A percentile compares a stretch with the other conserved stretches of the same genome.
These are phyloP conservation scores for Lentinula sp. DNA, from an alignment of 768 basidiomycete species.

Conservation along the genomic window DNA sequence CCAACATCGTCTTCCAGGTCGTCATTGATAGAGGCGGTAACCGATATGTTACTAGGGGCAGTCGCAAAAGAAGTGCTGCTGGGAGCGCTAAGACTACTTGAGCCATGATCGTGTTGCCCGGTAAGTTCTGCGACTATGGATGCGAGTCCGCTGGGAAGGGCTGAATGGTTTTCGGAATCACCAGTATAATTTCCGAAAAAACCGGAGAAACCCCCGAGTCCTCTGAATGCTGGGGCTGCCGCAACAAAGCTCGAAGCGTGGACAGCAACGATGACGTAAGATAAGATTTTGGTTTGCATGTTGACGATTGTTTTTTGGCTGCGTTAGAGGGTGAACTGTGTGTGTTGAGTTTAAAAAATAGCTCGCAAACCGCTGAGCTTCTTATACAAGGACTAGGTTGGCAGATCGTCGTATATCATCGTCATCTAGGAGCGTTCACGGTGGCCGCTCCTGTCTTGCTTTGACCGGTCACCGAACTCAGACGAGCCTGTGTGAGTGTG, in stretches of 20 bases:
- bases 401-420: neutral
- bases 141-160: too few relatives aligned
- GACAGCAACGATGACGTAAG: neutral
- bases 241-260: neutral
- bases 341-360: neutral
- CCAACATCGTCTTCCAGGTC: too few relatives aligned
- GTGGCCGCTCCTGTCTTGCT: neutral
- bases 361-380: neutral
- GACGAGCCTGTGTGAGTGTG: neutral
- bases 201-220: too few relatives aligned
- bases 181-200: too few relatives aligned
- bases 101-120: too few relatives aligned
- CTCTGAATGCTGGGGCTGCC: neutral
- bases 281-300: neutral
- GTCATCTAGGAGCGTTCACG: neutral
- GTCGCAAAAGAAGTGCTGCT: too few relatives aligned
- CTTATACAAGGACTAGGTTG: neutral
- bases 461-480: neutral
- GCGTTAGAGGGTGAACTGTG: neutral
- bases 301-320: neutral
- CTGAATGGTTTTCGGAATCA: too few relatives aligned
- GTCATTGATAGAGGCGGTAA: too few relatives aligned
- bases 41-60: too few relatives aligned
- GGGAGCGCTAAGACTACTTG: too few relatives aligned
- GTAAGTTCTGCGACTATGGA: too few relatives aligned